Evolutionary conservation across 1,139 yeast genomes (phyloP), one percentile per base, ranked within the genome.

Genomic region (Diutina mesorugosa): DNA sequence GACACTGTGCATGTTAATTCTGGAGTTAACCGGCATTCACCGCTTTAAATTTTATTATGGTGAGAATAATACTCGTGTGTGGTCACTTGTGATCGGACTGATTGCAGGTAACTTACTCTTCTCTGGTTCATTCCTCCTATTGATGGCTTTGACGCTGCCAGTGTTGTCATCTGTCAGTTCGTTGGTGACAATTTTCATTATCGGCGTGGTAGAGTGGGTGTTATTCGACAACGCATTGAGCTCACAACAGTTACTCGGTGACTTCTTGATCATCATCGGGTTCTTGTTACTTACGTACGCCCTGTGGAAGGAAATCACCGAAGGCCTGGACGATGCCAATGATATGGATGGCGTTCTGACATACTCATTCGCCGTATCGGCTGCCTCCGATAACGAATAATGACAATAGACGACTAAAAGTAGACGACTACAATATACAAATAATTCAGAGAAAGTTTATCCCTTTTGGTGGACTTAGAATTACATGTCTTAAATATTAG

Each of bases 121-220:
- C 66, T 84, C 90, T 54, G 87, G 88, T 3, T 76, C 87, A 51
- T 88, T 90, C 63, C 75, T 90, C 60, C 79, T 90, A 2, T 73
- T 90, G 61, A 87, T 89, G 87, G 85, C 96, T 0, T 76, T 90
- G 59, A 90, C 96, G 0, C 84, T 88, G 16, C 96, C 97, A 0
- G 96, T 90, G 1, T 74, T 90, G 56, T 86, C 95, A 1, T 83
- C 93, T 0, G 96, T 90, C 10, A 85, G 93, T 48, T 84, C 96
- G 0, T 70, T 90, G 58, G 73, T 88, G 56, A 87, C 96, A 0
- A 90, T 90, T 26, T 79, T 89, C 62, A 70, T 89, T 59, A 95
- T 90, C 54, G 96, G 96, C 0, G 57, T 87, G 3, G 85, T 84
- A 21, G 96, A 90, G 65, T 87, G 88, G 86, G 60, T 78, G 4